Percentiles rank a stretch among this genome's conserved stretches.
Conservation (phyloP, 176 grass and related monocot genomes). For the Typha latifolia region DNA sequence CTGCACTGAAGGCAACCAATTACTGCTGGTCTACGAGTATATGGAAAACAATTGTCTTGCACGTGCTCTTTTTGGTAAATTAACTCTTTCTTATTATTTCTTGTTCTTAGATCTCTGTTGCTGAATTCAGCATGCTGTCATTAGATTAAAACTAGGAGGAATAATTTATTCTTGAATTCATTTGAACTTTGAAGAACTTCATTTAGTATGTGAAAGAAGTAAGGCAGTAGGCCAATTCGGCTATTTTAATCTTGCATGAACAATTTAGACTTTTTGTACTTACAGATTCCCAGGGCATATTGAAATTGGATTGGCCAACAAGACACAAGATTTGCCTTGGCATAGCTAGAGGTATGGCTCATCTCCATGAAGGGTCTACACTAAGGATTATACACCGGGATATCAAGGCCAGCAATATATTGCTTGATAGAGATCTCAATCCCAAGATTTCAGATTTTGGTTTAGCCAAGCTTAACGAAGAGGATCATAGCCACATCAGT, state of each 20-base stretch:
- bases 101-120: too few relatives aligned
- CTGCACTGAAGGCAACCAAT: constrained; percentile 70
- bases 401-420: constrained; percentile 96
- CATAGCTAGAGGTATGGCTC: constrained; percentile 76
- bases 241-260: too few relatives aligned
- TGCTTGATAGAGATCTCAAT: constrained; percentile 76
- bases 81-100: too few relatives aligned
- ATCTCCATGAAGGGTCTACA: constrained; percentile 76
- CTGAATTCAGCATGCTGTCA: too few relatives aligned
- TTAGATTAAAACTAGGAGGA: too few relatives aligned
- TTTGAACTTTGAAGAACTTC: too few relatives aligned
- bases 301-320: constrained; percentile 67
- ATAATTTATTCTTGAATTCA: too few relatives aligned
- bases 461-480: constrained; percentile 87
- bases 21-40: constrained; percentile 64
- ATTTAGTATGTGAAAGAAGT: too few relatives aligned
- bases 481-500: constrained; percentile 79
- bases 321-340: constrained; percentile 78
- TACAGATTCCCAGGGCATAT: constrained; percentile 36
- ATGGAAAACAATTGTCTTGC: constrained; percentile 93
- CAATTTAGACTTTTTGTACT: neutral
- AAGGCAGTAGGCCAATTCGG: too few relatives aligned
- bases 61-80: constrained; percentile 51
- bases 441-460: constrained; percentile 98
- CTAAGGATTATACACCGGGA: constrained; percentile 94